Evolutionary conservation across 257 asterid genomes (phyloP), one percentile per base, ranked within the genome.

Genomic region (Cordia subcordata): DNA sequence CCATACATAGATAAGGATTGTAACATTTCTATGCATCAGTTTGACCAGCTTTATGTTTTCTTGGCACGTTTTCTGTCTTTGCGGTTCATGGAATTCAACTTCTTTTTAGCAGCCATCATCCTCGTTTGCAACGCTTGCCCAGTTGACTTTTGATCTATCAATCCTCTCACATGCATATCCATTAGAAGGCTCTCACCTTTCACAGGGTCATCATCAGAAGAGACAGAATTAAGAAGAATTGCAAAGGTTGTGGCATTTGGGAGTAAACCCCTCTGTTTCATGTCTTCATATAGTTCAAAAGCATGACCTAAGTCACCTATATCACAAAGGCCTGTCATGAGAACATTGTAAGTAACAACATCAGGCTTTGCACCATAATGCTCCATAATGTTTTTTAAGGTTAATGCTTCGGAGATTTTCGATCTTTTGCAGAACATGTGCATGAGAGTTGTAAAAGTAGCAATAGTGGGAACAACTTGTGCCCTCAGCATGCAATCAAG

Each of bases 381-480:
- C 61, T 92, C 99, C 99, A 92, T 92, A 61, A 73, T 14, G 47
- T 35, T 23, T 72, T 82, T 88, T 52, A 76, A 52, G 33, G 73
- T 67, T 61, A 88, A 58, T 15, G 95, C 99, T 77, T 76, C 79
- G 0, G 69, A 57, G 15, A 82, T 15, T 17, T 81, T 81, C 49
- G 83, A 75, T 67, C 75, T 79, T 73, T 67, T 78, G 76, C 95
- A 88, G 32, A 88, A 68, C 69, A 66, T 81, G 62, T 92, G 96
- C 67, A 92, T 84, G 10, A 82, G 69, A 5, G 90, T 73, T 5
- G 99, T 92, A 63, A 86, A 84, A 42, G 99, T 88, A 27, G 95
- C 81, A 61, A 78, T 53, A 1, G 94, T 84, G 1, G 96, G 96
- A 64, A 78, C 61, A 32, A 74, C 71, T 50, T 68, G 63, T 32